Base-by-base conservation (phyloP, 805 yeast genomes). In the Zygoascus tannicola region DNA sequence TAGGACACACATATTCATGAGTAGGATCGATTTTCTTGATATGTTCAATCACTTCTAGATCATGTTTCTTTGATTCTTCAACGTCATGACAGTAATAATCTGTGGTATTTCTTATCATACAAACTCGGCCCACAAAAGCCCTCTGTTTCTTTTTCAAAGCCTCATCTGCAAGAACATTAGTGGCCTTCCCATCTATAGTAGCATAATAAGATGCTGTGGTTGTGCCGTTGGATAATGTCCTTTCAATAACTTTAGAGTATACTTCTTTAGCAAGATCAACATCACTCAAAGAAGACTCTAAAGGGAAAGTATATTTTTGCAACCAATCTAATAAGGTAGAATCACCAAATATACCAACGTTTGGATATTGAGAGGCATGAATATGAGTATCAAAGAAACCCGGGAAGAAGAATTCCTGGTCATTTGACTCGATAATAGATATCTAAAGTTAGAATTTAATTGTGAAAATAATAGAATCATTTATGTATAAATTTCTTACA, bases 201-300 rank as follows among this genome's bases (percentile, higher is more conserved):
- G 97, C 90, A 60, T 79, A 92, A 65, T 92, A 92, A 0, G 94
- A 73, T 0, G 95, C 95, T 44, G 90, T 79, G 1, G 98, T 92
- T 0, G 97, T 92, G 18, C 98, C 98, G 57, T 79, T 70, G 2
- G 59, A 56, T 50, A 92, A 65, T 0, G 96, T 85, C 44, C 81
- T 76, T 3, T 64, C 55, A n/a, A 92, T 76, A 4, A 82, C 83
- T 51, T 71, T 74, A 12, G 70, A 52, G 59, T 90, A 92, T 1
- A 88, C 79, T 4, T 67, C 58, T 10, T 63, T 51, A 0, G 95
- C 96, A 38, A 70, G 58, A 0, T 59, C 55, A 19, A 73, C 52
- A 49, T 81, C 75, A 16, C 63, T 65, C 48, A 85, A 73, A 3
- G 83, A 71, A 5, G 83, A 68, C 62, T 92, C 98, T 44, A 88